These are phyloP conservation scores for Circinella minor DNA, from an alignment of 371 early-diverging fungal species.

Conservation along the genomic window DNA sequence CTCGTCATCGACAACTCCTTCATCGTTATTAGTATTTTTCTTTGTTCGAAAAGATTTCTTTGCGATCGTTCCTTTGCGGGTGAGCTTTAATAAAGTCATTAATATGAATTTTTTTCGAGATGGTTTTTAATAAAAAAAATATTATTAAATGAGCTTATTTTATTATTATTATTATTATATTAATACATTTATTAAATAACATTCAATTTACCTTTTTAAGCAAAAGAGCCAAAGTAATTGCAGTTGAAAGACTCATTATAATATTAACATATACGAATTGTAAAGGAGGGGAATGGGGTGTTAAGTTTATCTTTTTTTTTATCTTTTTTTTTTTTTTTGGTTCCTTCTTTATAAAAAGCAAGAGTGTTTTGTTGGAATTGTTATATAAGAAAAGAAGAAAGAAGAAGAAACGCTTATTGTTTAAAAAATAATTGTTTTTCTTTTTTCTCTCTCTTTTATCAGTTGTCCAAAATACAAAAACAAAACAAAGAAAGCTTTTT, in stretches of 20 bases:
- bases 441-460: slow-evolving; percentile 8
- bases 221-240: slow-evolving; percentile 25
- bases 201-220: slow-evolving; percentile 27
- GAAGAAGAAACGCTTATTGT: no score
- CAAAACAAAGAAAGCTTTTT: background rate
- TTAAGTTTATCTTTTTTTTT: background rate
- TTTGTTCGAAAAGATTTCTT: slow-evolving; percentile 10
- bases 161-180: slow-evolving; percentile 14
- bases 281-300: slow-evolving; percentile 32
- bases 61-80: slow-evolving; percentile 11
- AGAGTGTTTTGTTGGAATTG: no score
- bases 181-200: no score
- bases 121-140: background rate
- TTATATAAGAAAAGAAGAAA: no score
- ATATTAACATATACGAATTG: slow-evolving; percentile 11
- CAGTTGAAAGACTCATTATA: slow-evolving; percentile 29
- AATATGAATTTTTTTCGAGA: no score
- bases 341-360: background rate
- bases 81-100: background rate
- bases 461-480: background rate
- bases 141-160: background rate
- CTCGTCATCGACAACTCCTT: background rate
- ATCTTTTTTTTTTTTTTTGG: slow-evolving; percentile 6
- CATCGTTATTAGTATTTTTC: slow-evolving; percentile 1
- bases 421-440: background rate